Percentiles rank a stretch among this genome's conserved stretches.
phyloP scores from a whole-genome alignment of 1,284 basidiomycete genomes.

The Puccinia hordei region DNA sequence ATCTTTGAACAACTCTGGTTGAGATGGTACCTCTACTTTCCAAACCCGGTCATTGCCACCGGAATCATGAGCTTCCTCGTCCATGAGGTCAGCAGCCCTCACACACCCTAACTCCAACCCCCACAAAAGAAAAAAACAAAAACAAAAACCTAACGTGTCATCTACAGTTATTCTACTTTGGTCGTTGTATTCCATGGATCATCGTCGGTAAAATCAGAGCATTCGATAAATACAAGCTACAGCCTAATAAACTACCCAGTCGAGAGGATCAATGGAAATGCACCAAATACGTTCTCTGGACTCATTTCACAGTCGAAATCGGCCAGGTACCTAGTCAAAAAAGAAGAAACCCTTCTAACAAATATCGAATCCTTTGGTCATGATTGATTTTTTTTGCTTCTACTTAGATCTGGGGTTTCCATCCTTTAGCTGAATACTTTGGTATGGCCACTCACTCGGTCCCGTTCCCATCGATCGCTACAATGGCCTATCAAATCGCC shows the following conservation, averaged over 20 bases:
- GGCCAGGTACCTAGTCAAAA: constrained; percentile 68
- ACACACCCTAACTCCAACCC: constrained; percentile 38
- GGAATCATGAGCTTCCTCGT: constrained; percentile 89
- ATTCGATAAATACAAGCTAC: constrained; percentile 92
- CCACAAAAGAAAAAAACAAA: constrained; percentile 39
- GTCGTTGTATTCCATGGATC: constrained; percentile 91
- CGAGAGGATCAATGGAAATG: constrained; percentile 88
- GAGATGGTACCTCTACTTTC: constrained; percentile 57
- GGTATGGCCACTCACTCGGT: constrained; percentile 91
- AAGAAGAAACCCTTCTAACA: neutral
- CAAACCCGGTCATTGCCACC: constrained; percentile 89
- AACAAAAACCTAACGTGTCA: constrained; percentile 21
- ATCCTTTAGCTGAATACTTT: constrained; percentile 84
- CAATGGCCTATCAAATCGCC: constrained; percentile 77
- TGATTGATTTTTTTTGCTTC: neutral
- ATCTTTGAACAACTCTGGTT: constrained; percentile 79
- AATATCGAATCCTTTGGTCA: neutral
- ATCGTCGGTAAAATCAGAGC: constrained; percentile 91
- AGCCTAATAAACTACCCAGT: constrained; percentile 76
- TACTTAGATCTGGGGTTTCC: constrained; percentile 87
- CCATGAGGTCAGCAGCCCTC: constrained; percentile 73
- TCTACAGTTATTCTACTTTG: constrained; percentile 87
- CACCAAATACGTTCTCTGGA: constrained; percentile 89
- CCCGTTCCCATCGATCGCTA: constrained; percentile 75
- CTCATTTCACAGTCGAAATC: constrained; percentile 93